Conservation (phyloP, 1,139 yeast genomes). For the Diutina rugosa region DNA sequence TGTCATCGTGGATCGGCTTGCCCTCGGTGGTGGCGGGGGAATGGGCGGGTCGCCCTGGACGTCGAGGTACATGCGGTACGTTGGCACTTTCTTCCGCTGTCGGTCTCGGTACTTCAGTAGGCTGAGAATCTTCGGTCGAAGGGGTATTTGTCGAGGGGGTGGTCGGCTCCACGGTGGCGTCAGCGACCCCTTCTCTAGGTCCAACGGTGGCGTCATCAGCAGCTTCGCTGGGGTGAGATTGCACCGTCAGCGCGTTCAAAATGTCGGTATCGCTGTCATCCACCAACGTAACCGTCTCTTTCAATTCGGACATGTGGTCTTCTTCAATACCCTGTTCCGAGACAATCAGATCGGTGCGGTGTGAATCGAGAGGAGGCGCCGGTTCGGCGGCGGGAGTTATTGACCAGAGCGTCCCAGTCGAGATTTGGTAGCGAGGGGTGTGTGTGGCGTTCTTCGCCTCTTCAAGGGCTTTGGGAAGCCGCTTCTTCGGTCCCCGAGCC, state of each 20-base stretch:
- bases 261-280: neutral
- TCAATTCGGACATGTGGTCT: neutral
- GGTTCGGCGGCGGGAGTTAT: neutral
- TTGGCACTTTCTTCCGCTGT: too few species aligned
- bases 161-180: too few species aligned
- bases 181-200: too few species aligned
- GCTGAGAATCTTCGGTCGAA: neutral
- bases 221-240: neutral
- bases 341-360: neutral
- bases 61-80: neutral
- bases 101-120: neutral
- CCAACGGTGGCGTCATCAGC: neutral
- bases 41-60: neutral
- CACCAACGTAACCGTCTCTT: neutral
- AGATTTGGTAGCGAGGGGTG: neutral
- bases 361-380: neutral
- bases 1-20: too few species aligned
- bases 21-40: neutral
- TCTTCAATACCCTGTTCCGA: neutral
- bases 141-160: too few species aligned
- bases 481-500: conserved; percentile 65
- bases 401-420: neutral
- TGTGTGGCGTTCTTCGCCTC: conserved; percentile 22
- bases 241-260: neutral
- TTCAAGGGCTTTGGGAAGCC: conserved; percentile 50